A percentile compares a stretch with the other conserved stretches of the same genome.
Evolutionary conservation across 2,329 filamentous ascomycete genomes (phyloP).

Genomic region (Paecilomyces fulvus): DNA sequence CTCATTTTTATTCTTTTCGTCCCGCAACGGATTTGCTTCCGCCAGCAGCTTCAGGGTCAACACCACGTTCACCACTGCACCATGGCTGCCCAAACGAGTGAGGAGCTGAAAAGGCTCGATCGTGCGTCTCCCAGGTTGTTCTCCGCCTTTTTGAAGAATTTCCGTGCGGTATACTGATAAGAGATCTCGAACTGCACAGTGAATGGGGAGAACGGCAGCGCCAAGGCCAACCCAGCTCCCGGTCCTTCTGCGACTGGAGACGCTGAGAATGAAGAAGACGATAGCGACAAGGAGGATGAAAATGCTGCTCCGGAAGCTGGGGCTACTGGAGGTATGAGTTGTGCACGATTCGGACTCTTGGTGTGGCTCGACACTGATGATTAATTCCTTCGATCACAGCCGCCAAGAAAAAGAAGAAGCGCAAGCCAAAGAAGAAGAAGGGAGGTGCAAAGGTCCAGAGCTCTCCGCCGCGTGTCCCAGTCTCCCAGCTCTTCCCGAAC

Average conservation of each 20-base stretch:
- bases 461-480: constrained; percentile 64
- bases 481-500: constrained; percentile 66
- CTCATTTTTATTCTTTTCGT: not conserved
- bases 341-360: not conserved
- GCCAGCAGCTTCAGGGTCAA: constrained; percentile 5
- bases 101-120: constrained; percentile 34
- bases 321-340: constrained; percentile 25
- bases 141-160: not conserved
- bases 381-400: constrained; percentile 11
- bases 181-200: constrained; percentile 19
- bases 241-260: constrained; percentile 35
- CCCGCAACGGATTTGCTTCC: constrained; percentile 1
- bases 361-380: constrained; percentile 1
- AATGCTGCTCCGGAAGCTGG: constrained; percentile 30
- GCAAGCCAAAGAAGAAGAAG: constrained; percentile 63
- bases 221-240: constrained; percentile 22
- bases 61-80: constrained; percentile 10
- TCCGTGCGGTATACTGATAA: constrained; percentile 11
- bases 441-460: constrained; percentile 59
- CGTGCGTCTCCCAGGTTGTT: constrained; percentile 18
- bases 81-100: constrained; percentile 36
- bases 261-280: constrained; percentile 46
- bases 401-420: constrained; percentile 76
- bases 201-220: constrained; percentile 29
- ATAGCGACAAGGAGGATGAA: constrained; percentile 46